phyloP scores from a whole-genome alignment of 1,284 basidiomycete species.

The Cryptococcus deneoformans region DNA sequence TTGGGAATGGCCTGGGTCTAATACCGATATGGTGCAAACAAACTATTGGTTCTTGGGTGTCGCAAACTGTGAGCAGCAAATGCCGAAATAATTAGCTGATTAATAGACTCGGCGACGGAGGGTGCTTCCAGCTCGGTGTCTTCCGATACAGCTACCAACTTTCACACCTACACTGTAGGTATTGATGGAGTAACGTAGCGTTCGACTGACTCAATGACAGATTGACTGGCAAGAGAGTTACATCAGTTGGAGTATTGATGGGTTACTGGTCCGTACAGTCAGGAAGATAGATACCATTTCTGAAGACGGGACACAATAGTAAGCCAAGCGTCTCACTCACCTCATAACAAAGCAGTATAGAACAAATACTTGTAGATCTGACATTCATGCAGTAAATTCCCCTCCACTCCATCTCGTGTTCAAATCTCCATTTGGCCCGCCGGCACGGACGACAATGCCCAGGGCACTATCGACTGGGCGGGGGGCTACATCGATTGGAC shows the following conservation, averaged over 20 bases:
- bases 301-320: slow-evolving; percentile 45
- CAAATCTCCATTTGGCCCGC: slow-evolving; percentile 79
- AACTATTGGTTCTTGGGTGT: slow-evolving; percentile 66
- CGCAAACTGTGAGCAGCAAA: slow-evolving; percentile 58
- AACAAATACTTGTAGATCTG: neutral
- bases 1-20: slow-evolving; percentile 60
- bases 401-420: slow-evolving; percentile 70
- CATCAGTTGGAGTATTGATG: slow-evolving; percentile 67
- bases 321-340: neutral
- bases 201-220: slow-evolving; percentile 42
- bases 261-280: slow-evolving; percentile 64
- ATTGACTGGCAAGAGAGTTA: slow-evolving; percentile 72
- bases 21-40: slow-evolving; percentile 64
- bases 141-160: slow-evolving; percentile 63
- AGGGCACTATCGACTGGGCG: slow-evolving; percentile 71
- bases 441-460: slow-evolving; percentile 59
- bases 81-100: neutral
- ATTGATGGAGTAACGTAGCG: neutral
- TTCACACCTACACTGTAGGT: slow-evolving; percentile 70
- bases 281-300: slow-evolving; percentile 60
- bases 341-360: neutral
- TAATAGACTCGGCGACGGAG: slow-evolving; percentile 34
- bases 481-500: slow-evolving; percentile 75
- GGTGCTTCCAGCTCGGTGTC: slow-evolving; percentile 52
- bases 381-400: slow-evolving; percentile 54